Evolutionary conservation across 2,329 filamentous ascomycete species (phyloP).

Genomic region (Fusarium tjaetaba): DNA sequence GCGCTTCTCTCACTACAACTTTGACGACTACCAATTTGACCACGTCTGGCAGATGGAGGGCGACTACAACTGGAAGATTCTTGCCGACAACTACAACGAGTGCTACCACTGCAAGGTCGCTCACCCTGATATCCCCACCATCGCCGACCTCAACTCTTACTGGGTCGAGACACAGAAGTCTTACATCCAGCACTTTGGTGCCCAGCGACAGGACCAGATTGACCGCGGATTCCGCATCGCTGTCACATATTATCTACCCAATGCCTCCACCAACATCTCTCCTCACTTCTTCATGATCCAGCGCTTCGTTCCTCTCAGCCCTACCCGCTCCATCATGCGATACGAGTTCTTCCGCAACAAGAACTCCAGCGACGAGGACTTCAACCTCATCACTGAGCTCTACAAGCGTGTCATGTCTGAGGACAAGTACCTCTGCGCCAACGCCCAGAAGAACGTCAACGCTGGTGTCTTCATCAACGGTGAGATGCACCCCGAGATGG

Average conservation of each 20-base stretch:
- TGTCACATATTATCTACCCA: constrained; percentile 61
- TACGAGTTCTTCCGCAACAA: constrained; percentile 73
- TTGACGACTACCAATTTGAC: constrained; percentile 65
- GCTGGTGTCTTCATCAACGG: constrained; percentile 70
- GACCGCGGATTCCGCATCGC: constrained; percentile 57
- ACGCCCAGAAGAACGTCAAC: constrained; percentile 69
- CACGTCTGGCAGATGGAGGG: constrained; percentile 67
- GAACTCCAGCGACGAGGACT: constrained; percentile 66
- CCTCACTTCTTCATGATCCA: constrained; percentile 73
- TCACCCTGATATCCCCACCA: constrained; percentile 65
- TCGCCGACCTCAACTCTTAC: constrained; percentile 68
- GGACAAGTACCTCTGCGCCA: constrained; percentile 70
- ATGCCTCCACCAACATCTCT: constrained; percentile 60
- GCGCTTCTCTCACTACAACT: constrained; percentile 58
- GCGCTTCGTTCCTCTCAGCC: constrained; percentile 65
- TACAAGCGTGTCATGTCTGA: constrained; percentile 73
- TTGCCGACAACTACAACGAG: constrained; percentile 73
- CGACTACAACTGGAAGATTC: constrained; percentile 68
- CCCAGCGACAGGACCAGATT: constrained; percentile 59
- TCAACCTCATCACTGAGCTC: constrained; percentile 65
- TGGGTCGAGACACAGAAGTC: constrained; percentile 58
- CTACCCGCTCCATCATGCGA: constrained; percentile 63
- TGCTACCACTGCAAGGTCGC: constrained; percentile 71
- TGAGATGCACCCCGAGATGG: constrained; percentile 68
- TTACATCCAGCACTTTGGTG: constrained; percentile 62